Percentiles rank a stretch among this genome's conserved stretches.
Conservation (phyloP, 306 rosid species). For the Cyclanthera cordifolia region DNA sequence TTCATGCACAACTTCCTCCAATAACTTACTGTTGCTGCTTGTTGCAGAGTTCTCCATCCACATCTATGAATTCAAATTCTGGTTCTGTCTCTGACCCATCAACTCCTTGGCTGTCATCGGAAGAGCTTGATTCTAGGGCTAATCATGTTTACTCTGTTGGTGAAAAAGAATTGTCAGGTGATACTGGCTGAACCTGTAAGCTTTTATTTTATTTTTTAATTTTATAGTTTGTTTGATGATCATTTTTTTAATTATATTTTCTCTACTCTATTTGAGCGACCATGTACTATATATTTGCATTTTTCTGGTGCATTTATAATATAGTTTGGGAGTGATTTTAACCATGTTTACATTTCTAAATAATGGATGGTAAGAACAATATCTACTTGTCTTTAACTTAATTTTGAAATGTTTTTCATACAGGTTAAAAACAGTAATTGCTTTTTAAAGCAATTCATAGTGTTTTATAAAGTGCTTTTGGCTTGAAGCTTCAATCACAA, state of each 20-base stretch:
- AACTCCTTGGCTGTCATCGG: slow-evolving; percentile 47
- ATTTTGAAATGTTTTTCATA: background rate
- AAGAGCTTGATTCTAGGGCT: slow-evolving; percentile 66
- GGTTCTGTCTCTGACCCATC: slow-evolving; percentile 56
- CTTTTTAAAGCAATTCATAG: background rate
- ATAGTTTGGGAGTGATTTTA: background rate
- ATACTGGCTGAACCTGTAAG: slow-evolving; percentile 14
- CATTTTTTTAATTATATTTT: background rate
- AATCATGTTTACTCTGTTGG: slow-evolving; percentile 32
- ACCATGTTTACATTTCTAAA: background rate
- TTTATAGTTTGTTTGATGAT: slow-evolving; percentile 5
- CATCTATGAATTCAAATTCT: slow-evolving; percentile 60
- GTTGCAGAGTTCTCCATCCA: slow-evolving; percentile 61
- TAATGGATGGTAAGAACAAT: background rate
- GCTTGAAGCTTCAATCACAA: background rate
- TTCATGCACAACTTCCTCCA: background rate
- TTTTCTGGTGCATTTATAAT: background rate
- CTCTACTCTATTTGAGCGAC: background rate
- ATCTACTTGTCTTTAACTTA: background rate
- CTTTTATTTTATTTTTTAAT: background rate
- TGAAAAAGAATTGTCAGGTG: slow-evolving; percentile 36
- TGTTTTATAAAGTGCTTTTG: background rate
- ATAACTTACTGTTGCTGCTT: slow-evolving; percentile 18
- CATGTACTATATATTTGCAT: background rate
- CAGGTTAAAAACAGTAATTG: background rate